phyloP scores from a whole-genome alignment of 1,284 basidiomycete species.

The Ustilago hordei region DNA sequence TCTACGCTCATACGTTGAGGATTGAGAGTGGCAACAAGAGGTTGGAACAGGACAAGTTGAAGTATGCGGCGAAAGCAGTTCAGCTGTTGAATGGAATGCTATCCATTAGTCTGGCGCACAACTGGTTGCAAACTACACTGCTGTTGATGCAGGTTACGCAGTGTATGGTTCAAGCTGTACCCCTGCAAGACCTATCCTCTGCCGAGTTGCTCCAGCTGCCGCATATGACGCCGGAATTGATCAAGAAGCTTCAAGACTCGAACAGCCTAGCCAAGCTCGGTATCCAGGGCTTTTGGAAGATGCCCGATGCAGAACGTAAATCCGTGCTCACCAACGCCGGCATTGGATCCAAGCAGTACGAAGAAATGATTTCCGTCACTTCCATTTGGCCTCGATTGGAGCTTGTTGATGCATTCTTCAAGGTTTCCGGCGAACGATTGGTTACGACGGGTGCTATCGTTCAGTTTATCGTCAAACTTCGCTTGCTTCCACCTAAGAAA shows the following conservation, averaged over 20 bases:
- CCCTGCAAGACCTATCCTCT: slow-evolving; percentile 44
- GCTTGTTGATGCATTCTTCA: slow-evolving; percentile 86
- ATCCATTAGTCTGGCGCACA: slow-evolving; percentile 85
- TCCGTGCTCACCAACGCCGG: slow-evolving; percentile 49
- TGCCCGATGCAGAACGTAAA: slow-evolving; percentile 72
- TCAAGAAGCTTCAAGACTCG: slow-evolving; percentile 34
- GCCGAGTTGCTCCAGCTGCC: slow-evolving; percentile 66
- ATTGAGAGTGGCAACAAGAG: slow-evolving; percentile 49
- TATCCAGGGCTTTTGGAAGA: slow-evolving; percentile 66
- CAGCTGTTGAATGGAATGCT: slow-evolving; percentile 83
- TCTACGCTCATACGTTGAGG: slow-evolving; percentile 89
- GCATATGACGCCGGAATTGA: slow-evolving; percentile 50
- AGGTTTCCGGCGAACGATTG: slow-evolving; percentile 84
- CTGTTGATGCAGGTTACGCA: slow-evolving; percentile 85
- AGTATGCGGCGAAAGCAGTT: slow-evolving; percentile 56
- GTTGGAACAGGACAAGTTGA: slow-evolving; percentile 49
- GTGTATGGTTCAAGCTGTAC: slow-evolving; percentile 85
- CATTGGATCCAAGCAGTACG: slow-evolving; percentile 68
- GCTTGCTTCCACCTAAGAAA: slow-evolving; percentile 74
- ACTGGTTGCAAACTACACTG: slow-evolving; percentile 88
- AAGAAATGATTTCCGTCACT: slow-evolving; percentile 78
- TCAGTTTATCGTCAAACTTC: slow-evolving; percentile 84
- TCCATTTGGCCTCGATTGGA: slow-evolving; percentile 84
- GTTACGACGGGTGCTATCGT: slow-evolving; percentile 91
- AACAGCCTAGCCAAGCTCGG: slow-evolving; percentile 54